A percentile compares a stretch with the other conserved stretches of the same genome.
These are phyloP conservation scores for Rachicladosporium sp. DNA, from an alignment of 2,329 filamentous ascomycete genomes.

Conservation along the genomic window DNA sequence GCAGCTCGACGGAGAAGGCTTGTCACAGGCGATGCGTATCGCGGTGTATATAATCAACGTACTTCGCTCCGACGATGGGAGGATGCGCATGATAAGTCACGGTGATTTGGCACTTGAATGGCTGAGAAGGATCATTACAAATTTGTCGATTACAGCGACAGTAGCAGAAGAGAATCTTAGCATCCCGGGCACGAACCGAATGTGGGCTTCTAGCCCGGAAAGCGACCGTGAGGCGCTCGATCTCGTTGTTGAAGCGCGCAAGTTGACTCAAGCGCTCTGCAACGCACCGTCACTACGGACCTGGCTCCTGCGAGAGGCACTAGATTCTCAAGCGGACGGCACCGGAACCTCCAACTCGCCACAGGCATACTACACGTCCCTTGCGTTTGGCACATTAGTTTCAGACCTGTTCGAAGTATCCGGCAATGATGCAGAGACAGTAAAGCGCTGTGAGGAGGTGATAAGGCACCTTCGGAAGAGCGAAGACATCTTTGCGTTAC, in stretches of 20 bases:
- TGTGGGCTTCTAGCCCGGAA: constrained; percentile 36
- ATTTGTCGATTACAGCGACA: constrained; percentile 43
- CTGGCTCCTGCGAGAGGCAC: background rate
- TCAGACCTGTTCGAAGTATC: constrained; percentile 30
- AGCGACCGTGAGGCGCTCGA: constrained; percentile 41
- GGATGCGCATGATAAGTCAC: constrained; percentile 15
- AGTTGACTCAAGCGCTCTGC: constrained; percentile 23
- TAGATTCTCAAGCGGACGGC: background rate
- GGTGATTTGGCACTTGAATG: constrained; percentile 15
- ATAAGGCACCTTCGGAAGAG: constrained; percentile 21
- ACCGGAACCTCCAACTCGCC: constrained; percentile 6
- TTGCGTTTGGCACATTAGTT: constrained; percentile 26
- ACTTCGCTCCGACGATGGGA: constrained; percentile 32
- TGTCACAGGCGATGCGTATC: constrained; percentile 63
- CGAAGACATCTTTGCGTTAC: constrained; percentile 34
- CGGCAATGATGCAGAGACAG: constrained; percentile 27
- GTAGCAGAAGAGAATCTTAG: constrained; percentile 50
- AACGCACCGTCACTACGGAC: background rate
- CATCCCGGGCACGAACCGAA: constrained; percentile 42
- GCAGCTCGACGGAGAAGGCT: constrained; percentile 49
- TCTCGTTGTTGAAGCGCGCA: constrained; percentile 39
- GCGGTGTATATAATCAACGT: constrained; percentile 56
- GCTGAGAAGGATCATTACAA: constrained; percentile 24
- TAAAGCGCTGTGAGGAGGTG: constrained; percentile 24
- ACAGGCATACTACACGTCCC: constrained; percentile 29